Percentiles rank a stretch among this genome's conserved stretches.
phyloP scores from a whole-genome alignment of 108 stramenopile species.

The Epithemia pelagica region DNA sequence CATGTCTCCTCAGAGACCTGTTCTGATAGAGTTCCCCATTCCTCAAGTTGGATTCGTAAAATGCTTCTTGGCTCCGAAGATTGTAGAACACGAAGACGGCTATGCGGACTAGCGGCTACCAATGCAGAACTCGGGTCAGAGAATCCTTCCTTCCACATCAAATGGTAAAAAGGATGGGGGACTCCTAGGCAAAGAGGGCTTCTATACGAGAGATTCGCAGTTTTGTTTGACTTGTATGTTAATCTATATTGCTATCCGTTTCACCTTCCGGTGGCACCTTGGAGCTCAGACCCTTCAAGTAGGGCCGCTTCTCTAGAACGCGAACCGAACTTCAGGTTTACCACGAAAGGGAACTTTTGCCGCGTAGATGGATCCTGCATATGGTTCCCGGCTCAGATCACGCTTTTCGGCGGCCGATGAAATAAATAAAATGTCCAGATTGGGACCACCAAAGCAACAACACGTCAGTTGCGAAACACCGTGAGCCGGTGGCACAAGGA shows the following conservation, averaged over 20 bases:
- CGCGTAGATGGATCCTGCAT: slow-evolving; percentile 39
- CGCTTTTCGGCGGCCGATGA: slow-evolving; percentile 25
- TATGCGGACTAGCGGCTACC: too few species aligned
- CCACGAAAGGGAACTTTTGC: slow-evolving; percentile 25
- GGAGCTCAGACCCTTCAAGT: too few species aligned
- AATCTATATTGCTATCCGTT: too few species aligned
- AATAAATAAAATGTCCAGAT: slow-evolving; percentile 40
- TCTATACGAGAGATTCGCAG: too few species aligned
- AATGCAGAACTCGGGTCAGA: too few species aligned
- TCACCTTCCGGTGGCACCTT: too few species aligned
- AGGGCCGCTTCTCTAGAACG: too few species aligned
- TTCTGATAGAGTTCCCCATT: slow-evolving; percentile 98
- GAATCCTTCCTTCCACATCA: too few species aligned
- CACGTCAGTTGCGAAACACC: slow-evolving; percentile 35
- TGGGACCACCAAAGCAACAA: slow-evolving; percentile 41
- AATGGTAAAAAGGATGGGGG: too few species aligned
- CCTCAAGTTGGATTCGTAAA: slow-evolving; percentile 84
- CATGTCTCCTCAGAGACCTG: slow-evolving; percentile 95
- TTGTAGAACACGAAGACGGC: slow-evolving; percentile 89
- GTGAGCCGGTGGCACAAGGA: slow-evolving; percentile 26
- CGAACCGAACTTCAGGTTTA: slow-evolving; percentile 9
- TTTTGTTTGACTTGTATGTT: too few species aligned
- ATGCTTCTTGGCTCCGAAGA: slow-evolving; percentile 99
- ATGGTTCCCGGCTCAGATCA: slow-evolving; percentile 21
- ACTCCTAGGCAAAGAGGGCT: too few species aligned